phyloP scores from a whole-genome alignment of 371 early-diverging fungal species.

The Fennellomyces sp. region DNA sequence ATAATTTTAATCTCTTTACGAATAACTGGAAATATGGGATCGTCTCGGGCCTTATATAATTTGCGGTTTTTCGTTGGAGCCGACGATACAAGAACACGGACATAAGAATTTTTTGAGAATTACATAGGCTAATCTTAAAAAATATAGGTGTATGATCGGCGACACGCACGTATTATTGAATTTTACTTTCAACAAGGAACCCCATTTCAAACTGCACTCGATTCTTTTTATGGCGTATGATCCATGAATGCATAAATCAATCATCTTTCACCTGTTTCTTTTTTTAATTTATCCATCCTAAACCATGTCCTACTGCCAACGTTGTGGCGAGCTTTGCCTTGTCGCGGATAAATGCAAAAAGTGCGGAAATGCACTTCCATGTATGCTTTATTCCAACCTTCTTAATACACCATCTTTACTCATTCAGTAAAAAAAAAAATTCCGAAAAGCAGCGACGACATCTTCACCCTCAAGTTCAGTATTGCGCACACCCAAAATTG shows the following conservation, averaged over 20 bases:
- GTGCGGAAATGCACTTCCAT: constrained; percentile 26
- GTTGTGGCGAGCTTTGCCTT: constrained; percentile 39
- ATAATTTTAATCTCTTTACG: no score
- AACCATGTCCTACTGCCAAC: constrained; percentile 36
- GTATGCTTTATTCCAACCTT: constrained; percentile 9
- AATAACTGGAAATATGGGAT: no score
- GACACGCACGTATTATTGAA: no score
- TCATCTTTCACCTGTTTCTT: constrained; percentile 2
- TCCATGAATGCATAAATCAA: neutral
- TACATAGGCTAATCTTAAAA: no score
- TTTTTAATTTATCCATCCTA: constrained; percentile 1
- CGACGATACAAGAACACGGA: no score
- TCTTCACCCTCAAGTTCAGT: neutral
- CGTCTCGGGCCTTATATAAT: no score
- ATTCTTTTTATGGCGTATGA: neutral
- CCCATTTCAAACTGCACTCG: constrained; percentile 3
- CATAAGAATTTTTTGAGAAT: no score
- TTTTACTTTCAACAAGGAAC: constrained; percentile 16
- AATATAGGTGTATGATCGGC: no score
- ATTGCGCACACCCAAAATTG: constrained; percentile 8
- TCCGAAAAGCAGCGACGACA: constrained; percentile 7
- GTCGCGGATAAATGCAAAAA: constrained; percentile 30
- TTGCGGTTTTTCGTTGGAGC: no score
- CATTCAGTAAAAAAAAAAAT: no score
- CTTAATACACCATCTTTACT: neutral